Conservation (phyloP, 164 flowering plant species). For the Paratinospora sagittata region DNA sequence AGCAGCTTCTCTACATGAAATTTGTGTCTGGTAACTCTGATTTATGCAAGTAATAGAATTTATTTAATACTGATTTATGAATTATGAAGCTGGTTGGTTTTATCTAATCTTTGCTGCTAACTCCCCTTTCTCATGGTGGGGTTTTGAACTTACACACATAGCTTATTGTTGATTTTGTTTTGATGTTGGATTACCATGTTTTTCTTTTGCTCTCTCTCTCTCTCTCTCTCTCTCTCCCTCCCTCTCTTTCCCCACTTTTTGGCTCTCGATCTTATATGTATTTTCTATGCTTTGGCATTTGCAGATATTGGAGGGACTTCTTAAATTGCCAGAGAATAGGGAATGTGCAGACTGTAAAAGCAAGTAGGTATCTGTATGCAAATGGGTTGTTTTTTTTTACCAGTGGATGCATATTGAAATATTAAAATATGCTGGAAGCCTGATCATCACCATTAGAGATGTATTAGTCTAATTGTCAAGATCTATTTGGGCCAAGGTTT, state of each 20-base stretch:
- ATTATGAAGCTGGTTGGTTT: neutral
- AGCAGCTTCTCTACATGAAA: neutral
- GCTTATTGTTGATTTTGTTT: no score
- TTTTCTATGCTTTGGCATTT: neutral
- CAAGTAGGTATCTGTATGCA: slow-evolving; percentile 40
- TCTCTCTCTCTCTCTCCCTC: neutral
- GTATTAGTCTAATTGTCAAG: neutral
- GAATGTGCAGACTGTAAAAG: slow-evolving; percentile 69
- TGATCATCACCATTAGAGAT: neutral
- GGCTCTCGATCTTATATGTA: neutral
- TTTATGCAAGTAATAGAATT: neutral
- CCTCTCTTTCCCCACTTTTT: neutral
- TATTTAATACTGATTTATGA: neutral
- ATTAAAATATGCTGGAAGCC: neutral
- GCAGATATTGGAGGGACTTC: slow-evolving; percentile 56
- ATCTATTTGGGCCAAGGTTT: slow-evolving; percentile 1
- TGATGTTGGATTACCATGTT: no score
- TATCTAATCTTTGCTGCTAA: no score
- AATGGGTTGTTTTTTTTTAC: neutral
- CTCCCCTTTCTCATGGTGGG: no score
- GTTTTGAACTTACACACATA: no score
- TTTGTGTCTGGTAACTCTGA: neutral
- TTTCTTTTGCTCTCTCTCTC: no score
- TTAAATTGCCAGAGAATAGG: slow-evolving; percentile 61
- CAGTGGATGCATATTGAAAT: neutral